phyloP scores from a whole-genome alignment of 2,329 filamentous ascomycete genomes.

The Colletotrichum filicis region DNA sequence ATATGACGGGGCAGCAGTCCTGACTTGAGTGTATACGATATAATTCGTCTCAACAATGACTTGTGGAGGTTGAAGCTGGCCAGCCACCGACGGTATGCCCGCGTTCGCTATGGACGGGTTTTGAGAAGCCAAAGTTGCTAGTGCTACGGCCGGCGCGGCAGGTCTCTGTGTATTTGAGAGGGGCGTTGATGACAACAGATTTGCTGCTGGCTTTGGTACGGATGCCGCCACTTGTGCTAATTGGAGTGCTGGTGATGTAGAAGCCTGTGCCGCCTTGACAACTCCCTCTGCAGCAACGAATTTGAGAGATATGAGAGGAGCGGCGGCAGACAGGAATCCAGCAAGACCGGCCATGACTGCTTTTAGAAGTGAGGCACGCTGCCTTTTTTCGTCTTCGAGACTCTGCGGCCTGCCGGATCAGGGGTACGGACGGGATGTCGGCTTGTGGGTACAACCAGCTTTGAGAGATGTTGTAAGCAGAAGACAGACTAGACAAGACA shows the following conservation, averaged over 20 bases:
- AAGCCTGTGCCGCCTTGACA: neutral
- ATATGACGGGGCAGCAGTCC: neutral
- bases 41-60: conserved; percentile 26
- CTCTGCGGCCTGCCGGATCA: neutral
- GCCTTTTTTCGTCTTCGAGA: neutral
- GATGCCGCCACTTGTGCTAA: neutral
- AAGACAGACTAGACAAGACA: neutral
- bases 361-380: neutral
- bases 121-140: neutral
- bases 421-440: neutral
- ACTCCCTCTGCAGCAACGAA: neutral
- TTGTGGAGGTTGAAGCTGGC: neutral
- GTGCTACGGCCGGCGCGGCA: neutral
- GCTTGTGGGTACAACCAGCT: conserved; percentile 4
- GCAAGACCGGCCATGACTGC: conserved; percentile 13
- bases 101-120: neutral
- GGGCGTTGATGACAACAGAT: neutral
- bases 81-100: neutral
- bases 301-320: conserved; percentile 6
- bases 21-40: conserved; percentile 4
- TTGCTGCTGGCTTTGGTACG: neutral
- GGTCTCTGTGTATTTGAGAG: neutral
- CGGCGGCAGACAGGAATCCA: neutral
- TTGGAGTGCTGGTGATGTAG: neutral
- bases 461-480: neutral